Conservation (phyloP, 495 filamentous ascomycete genomes). For the Penicillium simplicissimum region DNA sequence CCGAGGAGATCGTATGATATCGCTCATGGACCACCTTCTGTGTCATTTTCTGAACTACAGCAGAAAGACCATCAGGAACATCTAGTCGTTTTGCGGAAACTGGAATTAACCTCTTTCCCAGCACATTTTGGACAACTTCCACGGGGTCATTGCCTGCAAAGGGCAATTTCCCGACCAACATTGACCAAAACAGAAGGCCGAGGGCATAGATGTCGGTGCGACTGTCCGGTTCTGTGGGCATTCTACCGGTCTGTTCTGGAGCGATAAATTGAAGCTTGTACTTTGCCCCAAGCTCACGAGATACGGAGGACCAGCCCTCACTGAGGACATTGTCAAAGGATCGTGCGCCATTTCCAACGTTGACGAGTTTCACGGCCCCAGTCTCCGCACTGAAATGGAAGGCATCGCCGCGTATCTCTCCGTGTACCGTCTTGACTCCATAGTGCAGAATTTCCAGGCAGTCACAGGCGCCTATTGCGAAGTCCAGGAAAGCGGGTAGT, state of each 20-base stretch:
- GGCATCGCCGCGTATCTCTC: constrained; percentile 82
- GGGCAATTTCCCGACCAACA: constrained; percentile 73
- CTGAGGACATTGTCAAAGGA: constrained; percentile 88
- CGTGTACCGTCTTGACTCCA: constrained; percentile 77
- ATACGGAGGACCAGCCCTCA: constrained; percentile 79
- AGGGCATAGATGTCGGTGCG: constrained; percentile 89
- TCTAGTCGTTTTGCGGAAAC: constrained; percentile 75
- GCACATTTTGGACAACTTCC: constrained; percentile 84
- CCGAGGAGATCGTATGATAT: constrained; percentile 79
- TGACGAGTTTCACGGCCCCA: constrained; percentile 72
- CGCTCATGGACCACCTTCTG: constrained; percentile 79
- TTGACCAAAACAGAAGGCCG: constrained; percentile 81
- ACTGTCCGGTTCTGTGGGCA: constrained; percentile 85
- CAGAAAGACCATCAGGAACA: constrained; percentile 74
- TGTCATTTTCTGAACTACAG: constrained; percentile 87
- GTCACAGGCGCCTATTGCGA: constrained; percentile 82
- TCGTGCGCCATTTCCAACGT: constrained; percentile 78
- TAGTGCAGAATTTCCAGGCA: constrained; percentile 86
- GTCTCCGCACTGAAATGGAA: constrained; percentile 76
- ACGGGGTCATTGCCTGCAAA: constrained; percentile 78
- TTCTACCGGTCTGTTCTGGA: constrained; percentile 86
- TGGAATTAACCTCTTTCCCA: constrained; percentile 70
- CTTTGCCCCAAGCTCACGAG: constrained; percentile 75
- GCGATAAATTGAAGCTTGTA: constrained; percentile 86
- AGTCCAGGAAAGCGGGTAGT: constrained; percentile 76